Conservation (phyloP, 164 flowering plant genomes). For the Protea cynaroides region DNA sequence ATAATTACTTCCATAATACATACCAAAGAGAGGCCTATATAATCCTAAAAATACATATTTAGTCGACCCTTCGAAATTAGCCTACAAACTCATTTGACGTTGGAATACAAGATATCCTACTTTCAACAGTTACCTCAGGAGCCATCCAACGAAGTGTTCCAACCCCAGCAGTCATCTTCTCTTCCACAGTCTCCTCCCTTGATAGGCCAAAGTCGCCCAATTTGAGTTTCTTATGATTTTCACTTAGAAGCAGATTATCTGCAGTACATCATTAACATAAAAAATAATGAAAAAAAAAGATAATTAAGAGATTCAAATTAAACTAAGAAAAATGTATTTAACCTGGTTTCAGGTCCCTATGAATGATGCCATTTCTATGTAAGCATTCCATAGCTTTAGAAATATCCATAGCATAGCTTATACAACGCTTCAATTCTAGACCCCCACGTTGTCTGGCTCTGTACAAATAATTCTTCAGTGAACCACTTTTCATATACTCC, state of each 20-base stretch:
- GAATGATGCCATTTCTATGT: slow-evolving; percentile 33
- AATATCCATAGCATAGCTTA: slow-evolving; percentile 26
- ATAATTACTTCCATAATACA: no score
- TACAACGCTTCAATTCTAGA: slow-evolving; percentile 17
- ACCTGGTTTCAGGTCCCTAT: slow-evolving; percentile 33
- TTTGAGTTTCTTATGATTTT: slow-evolving; percentile 41
- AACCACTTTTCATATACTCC: slow-evolving; percentile 23
- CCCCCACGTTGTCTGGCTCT: slow-evolving; percentile 12
- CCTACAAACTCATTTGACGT: no score
- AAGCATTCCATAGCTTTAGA: slow-evolving; percentile 27
- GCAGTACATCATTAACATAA: slow-evolving; percentile 5
- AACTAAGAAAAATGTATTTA: no score
- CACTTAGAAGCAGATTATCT: slow-evolving; percentile 66
- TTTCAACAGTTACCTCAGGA: slow-evolving; percentile 75
- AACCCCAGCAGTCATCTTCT: slow-evolving; percentile 53
- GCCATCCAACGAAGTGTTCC: slow-evolving; percentile 93
- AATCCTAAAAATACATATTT: no score
- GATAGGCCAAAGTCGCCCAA: slow-evolving; percentile 75
- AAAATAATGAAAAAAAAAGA: not conserved
- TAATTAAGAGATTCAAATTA: not conserved
- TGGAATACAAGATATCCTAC: no score
- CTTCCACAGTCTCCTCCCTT: slow-evolving; percentile 45
- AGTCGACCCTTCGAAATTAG: no score
- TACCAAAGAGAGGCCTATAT: no score
- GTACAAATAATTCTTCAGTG: slow-evolving; percentile 18